A percentile compares a stretch with the other conserved stretches of the same genome.
phyloP scores from a whole-genome alignment of 768 basidiomycete species.

The Kwoniella newhampshirensis region DNA sequence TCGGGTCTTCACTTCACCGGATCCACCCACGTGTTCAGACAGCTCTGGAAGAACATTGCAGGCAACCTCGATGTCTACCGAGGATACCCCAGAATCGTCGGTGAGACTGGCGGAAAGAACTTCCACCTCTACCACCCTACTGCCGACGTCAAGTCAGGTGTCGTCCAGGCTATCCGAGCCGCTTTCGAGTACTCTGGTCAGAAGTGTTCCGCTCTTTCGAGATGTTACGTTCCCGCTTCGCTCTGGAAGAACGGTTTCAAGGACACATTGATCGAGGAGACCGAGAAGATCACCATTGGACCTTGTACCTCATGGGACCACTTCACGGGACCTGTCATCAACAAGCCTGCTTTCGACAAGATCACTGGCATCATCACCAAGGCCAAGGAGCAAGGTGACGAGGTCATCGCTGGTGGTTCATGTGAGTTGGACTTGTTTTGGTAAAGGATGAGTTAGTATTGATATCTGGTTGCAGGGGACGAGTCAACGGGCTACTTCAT shows the following conservation, averaged over 20 bases:
- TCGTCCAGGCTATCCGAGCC: slow-evolving; percentile 77
- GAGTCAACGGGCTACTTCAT: slow-evolving; percentile 90
- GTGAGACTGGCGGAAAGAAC: slow-evolving; percentile 95
- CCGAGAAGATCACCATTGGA: slow-evolving; percentile 83
- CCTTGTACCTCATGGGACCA: slow-evolving; percentile 69
- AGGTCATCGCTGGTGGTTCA: slow-evolving; percentile 79
- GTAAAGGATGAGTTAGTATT: not conserved
- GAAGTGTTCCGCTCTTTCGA: slow-evolving; percentile 92
- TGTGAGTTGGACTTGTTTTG: slow-evolving; percentile 28
- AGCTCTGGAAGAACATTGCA: slow-evolving; percentile 94
- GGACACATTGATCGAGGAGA: slow-evolving; percentile 69
- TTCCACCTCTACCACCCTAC: slow-evolving; percentile 89
- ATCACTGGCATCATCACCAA: slow-evolving; percentile 77
- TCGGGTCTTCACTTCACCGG: slow-evolving; percentile 95
- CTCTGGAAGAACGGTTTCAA: slow-evolving; percentile 86
- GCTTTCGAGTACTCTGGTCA: slow-evolving; percentile 98
- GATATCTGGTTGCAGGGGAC: slow-evolving; percentile 56
- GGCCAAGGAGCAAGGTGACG: slow-evolving; percentile 84
- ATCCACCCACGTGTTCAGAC: slow-evolving; percentile 88
- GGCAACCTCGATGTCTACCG: slow-evolving; percentile 81
- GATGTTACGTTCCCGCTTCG: slow-evolving; percentile 83
- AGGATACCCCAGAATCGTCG: slow-evolving; percentile 90
- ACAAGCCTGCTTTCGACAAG: slow-evolving; percentile 83
- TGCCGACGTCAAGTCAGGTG: slow-evolving; percentile 87
- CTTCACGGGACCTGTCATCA: slow-evolving; percentile 97